Percentiles rank a stretch among this genome's conserved stretches.
phyloP scores from a whole-genome alignment of 2,329 filamentous ascomycete genomes.

The Ophiobolus disseminans region DNA sequence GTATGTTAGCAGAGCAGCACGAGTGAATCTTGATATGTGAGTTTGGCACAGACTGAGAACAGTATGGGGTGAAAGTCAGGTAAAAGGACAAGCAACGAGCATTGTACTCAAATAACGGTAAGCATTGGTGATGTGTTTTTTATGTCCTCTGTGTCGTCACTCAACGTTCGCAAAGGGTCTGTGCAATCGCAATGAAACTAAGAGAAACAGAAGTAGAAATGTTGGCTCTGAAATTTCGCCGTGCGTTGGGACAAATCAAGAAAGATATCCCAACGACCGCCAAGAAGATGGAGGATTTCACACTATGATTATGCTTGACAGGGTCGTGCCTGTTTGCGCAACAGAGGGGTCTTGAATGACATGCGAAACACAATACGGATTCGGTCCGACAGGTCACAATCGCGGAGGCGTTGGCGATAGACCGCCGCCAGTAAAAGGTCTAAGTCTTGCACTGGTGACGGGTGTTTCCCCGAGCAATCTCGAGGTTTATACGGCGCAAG shows the following conservation, averaged over 20 bases:
- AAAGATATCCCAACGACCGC: not conserved
- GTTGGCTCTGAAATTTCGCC: not conserved
- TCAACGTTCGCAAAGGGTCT: no score
- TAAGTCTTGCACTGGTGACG: not conserved
- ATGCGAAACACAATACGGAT: not conserved
- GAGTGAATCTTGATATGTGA: no score
- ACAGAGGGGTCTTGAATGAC: not conserved
- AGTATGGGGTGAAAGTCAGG: no score
- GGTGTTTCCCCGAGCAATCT: not conserved
- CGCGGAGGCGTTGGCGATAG: not conserved
- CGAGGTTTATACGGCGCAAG: not conserved
- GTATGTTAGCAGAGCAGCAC: no score
- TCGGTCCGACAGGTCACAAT: not conserved
- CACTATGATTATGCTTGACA: constrained; percentile 1
- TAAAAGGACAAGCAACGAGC: no score
- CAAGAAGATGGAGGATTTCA: not conserved
- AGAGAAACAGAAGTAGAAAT: not conserved
- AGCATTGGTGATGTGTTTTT: no score
- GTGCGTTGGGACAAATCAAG: not conserved
- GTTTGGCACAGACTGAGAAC: no score
- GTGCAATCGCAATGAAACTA: no score
- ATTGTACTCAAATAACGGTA: no score
- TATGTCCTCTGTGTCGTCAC: no score
- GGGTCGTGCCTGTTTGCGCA: not conserved
- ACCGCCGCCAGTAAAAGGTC: not conserved